These are phyloP conservation scores for Dichotomocladium elegans DNA, from an alignment of 371 early-diverging fungal species.

Conservation along the genomic window DNA sequence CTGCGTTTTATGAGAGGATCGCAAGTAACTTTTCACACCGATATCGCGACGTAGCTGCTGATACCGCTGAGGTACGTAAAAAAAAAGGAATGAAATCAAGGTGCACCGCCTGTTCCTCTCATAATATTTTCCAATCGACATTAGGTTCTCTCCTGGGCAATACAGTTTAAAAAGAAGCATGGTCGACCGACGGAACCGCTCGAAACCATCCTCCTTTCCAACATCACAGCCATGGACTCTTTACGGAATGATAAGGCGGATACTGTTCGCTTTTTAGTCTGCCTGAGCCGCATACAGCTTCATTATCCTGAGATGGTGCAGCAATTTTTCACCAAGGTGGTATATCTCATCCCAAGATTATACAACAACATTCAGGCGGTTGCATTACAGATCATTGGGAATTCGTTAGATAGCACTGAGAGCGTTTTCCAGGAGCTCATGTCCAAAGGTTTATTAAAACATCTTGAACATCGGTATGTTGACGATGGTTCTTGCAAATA, in stretches of 20 bases:
- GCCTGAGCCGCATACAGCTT: constrained; percentile 40
- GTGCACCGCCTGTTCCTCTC: no score
- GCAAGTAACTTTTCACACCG: constrained; percentile 35
- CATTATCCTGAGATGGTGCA: constrained; percentile 36
- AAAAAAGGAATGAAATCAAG: no score
- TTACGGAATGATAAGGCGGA: background rate
- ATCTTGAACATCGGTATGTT: constrained; percentile 28
- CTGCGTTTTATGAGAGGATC: constrained; percentile 35
- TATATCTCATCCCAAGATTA: constrained; percentile 32
- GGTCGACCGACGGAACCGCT: background rate
- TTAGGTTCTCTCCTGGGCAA: constrained; percentile 5
- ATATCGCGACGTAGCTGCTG: constrained; percentile 31
- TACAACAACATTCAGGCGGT: constrained; percentile 30
- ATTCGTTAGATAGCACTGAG: constrained; percentile 36
- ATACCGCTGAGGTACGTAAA: constrained; percentile 50
- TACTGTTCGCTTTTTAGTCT: constrained; percentile 22
- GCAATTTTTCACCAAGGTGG: constrained; percentile 26
- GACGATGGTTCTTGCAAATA: background rate
- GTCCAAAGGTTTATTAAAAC: constrained; percentile 14
- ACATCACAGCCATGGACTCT: constrained; percentile 9
- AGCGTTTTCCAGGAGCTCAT: constrained; percentile 38
- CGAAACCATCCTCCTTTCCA: background rate
- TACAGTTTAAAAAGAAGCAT: constrained; percentile 4
- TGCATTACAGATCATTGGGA: constrained; percentile 50
- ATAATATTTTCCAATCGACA: no score